Conservation (phyloP, 345 rosid species). For the Citrus sp. region DNA sequence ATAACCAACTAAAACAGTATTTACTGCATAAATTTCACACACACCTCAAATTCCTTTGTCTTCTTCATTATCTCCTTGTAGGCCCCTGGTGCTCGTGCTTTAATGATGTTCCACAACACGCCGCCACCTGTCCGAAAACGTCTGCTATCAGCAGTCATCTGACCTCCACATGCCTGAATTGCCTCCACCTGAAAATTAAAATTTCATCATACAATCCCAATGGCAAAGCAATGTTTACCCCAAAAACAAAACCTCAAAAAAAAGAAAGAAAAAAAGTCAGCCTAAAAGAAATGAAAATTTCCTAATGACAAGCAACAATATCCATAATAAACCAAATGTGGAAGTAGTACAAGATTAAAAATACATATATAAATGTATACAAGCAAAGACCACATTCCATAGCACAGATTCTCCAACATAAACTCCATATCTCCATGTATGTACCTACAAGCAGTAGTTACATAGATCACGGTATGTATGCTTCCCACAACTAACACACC, state of each 20-base stretch:
- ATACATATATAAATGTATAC: neutral
- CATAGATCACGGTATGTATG: neutral
- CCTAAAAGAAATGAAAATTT: neutral
- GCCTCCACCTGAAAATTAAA: slow-evolving; percentile 63
- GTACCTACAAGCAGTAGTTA: neutral
- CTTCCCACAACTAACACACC: neutral
- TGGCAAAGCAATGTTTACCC: neutral
- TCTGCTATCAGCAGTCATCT: slow-evolving; percentile 85
- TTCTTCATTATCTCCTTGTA: slow-evolving; percentile 83
- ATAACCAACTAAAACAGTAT: neutral
- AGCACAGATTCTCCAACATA: neutral
- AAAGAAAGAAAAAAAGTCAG: neutral
- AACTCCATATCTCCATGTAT: neutral
- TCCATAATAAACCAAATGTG: too few relatives aligned
- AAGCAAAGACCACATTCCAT: neutral
- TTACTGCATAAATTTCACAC: slow-evolving; percentile 5
- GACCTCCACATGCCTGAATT: slow-evolving; percentile 88
- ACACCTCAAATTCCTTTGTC: slow-evolving; percentile 86
- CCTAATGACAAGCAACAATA: neutral
- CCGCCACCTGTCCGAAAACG: slow-evolving; percentile 84
- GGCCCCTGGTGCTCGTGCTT: slow-evolving; percentile 70
- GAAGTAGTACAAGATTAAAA: neutral
- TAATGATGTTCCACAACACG: slow-evolving; percentile 77
- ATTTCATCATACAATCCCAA: slow-evolving; percentile 19
- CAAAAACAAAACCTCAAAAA: neutral